These are phyloP conservation scores for Neofusicoccum sp. DNA, from an alignment of 2,329 filamentous ascomycete species.

Conservation along the genomic window DNA sequence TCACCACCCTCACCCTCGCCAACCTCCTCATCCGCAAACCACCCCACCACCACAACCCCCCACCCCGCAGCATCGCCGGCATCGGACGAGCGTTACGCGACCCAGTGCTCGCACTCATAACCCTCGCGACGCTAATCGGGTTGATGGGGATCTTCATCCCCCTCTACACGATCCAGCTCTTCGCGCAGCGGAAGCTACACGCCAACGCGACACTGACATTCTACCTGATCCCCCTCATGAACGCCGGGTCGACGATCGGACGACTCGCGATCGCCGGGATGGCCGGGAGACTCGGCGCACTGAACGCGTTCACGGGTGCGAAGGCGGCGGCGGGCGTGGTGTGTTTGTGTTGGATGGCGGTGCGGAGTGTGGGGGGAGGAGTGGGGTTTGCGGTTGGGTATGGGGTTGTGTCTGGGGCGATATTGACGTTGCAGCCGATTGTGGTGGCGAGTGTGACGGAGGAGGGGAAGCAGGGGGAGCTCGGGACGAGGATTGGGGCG, in stretches of 20 bases:
- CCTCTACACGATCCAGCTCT: not conserved
- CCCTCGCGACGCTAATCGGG: not conserved
- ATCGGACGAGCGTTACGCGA: too few relatives aligned
- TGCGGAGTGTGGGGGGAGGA: not conserved
- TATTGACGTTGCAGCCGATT: not conserved
- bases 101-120: not conserved
- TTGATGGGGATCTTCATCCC: not conserved
- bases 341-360: not conserved
- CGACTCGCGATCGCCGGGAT: not conserved
- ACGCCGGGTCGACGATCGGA: not conserved
- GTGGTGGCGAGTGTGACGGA: not conserved
- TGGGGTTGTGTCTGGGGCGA: not conserved
- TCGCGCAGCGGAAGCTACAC: not conserved
- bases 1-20: conserved; percentile 47
- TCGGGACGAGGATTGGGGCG: not conserved
- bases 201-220: not conserved
- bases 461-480: not conserved
- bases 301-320: not conserved
- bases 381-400: not conserved
- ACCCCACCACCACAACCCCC: too few relatives aligned
- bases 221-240: not conserved
- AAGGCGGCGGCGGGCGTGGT: not conserved
- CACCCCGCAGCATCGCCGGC: too few relatives aligned
- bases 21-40: conserved; percentile 43
- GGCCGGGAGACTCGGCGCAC: not conserved